Percentiles rank a stretch among this genome's conserved stretches.
phyloP scores from a whole-genome alignment of 2,329 filamentous ascomycete genomes.

The Colletotrichum orbiculare region DNA sequence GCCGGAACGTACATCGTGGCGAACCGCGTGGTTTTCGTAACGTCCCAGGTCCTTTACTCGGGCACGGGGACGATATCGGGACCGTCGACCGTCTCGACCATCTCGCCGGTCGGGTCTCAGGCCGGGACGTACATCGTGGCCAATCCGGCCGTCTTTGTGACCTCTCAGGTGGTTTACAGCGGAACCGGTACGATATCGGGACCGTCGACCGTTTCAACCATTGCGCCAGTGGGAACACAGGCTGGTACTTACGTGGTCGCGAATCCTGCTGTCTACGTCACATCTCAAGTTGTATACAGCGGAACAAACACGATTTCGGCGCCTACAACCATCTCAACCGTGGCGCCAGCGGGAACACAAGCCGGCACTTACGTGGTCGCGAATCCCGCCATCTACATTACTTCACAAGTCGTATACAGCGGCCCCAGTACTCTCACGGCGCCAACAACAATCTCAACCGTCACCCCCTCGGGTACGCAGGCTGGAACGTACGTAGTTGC shows the following conservation, averaged over 20 bases:
- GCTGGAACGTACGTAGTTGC: slow-evolving; percentile 24
- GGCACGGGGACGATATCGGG: too few relatives aligned
- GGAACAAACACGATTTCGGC: not conserved
- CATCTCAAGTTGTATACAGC: not conserved
- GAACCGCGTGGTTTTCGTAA: too few relatives aligned
- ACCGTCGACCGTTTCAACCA: slow-evolving; percentile 3
- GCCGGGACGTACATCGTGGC: too few relatives aligned
- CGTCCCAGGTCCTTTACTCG: too few relatives aligned
- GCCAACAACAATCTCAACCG: slow-evolving; percentile 4
- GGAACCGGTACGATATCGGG: not conserved
- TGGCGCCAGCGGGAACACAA: slow-evolving; percentile 6
- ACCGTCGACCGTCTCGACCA: too few relatives aligned
- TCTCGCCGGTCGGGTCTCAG: too few relatives aligned
- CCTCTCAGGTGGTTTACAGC: not conserved
- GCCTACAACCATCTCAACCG: slow-evolving; percentile 7
- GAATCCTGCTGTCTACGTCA: slow-evolving; percentile 1
- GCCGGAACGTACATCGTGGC: too few relatives aligned
- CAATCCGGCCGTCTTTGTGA: too few relatives aligned
- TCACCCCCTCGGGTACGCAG: slow-evolving; percentile 4
- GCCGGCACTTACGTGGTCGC: slow-evolving; percentile 31
- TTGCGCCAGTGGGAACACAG: slow-evolving; percentile 9
- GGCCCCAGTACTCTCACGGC: slow-evolving; percentile 1
- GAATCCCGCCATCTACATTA: not conserved
- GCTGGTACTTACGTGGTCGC: slow-evolving; percentile 18
- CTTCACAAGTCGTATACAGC: not conserved